Conservation (phyloP, 352 stramenopile species). For the Phytophthora hybrid region DNA sequence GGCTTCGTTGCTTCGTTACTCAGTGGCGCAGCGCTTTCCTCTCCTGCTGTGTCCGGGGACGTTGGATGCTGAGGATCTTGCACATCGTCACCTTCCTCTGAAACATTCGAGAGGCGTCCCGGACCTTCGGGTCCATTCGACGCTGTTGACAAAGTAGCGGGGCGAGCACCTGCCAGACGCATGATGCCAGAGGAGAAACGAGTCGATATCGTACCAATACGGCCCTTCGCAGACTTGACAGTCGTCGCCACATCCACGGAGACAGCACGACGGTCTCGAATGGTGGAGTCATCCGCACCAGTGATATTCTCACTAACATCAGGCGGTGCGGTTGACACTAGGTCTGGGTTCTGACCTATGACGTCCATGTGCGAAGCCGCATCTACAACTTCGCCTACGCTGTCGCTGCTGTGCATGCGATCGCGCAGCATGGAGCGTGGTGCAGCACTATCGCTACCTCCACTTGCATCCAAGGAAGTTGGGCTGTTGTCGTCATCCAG, state of each 20-base stretch:
- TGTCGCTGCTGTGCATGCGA: conserved; percentile 50
- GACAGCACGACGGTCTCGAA: conserved; percentile 42
- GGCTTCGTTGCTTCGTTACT: conserved; percentile 30
- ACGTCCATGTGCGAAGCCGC: conserved; percentile 29
- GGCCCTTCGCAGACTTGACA: conserved; percentile 69
- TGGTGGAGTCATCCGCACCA: conserved; percentile 18
- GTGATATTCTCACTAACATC: conserved; percentile 22
- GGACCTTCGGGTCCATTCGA: conserved; percentile 27
- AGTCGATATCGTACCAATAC: conserved; percentile 78
- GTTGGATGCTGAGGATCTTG: conserved; percentile 28
- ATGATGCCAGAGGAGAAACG: conserved; percentile 77
- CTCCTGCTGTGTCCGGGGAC: conserved; percentile 30
- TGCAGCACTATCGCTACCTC: conserved; percentile 12
- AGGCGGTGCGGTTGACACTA: conserved; percentile 29
- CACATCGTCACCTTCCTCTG: conserved; percentile 30
- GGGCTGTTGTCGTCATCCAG: conserved; percentile 44
- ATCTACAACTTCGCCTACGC: conserved; percentile 47
- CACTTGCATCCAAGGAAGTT: conserved; percentile 26
- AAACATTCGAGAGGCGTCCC: conserved; percentile 43
- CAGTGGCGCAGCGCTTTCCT: conserved; percentile 17
- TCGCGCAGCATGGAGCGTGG: conserved; percentile 43
- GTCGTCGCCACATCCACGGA: conserved; percentile 62
- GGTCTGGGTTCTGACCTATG: conserved; percentile 31
- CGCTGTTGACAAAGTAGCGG: conserved; percentile 30
- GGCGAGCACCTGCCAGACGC: conserved; percentile 49